phyloP scores from a whole-genome alignment of 106 monocot species.

The Agapanthus africanus region DNA sequence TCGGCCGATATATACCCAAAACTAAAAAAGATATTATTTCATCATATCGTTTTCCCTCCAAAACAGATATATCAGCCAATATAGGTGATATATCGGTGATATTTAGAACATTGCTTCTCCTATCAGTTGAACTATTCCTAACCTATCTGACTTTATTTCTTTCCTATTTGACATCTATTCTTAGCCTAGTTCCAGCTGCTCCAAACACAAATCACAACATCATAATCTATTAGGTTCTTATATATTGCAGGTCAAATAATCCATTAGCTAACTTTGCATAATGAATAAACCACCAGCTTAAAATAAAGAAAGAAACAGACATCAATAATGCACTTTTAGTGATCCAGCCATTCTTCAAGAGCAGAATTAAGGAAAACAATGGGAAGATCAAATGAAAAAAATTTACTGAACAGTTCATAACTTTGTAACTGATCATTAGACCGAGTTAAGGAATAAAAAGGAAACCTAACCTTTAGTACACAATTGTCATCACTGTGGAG shows the following conservation, averaged over 20 bases:
- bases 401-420: background rate
- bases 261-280: background rate
- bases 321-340: background rate
- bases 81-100: too few relatives aligned
- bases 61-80: too few relatives aligned
- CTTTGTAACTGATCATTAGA: background rate
- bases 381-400: background rate
- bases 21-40: too few relatives aligned
- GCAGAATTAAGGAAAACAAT: background rate
- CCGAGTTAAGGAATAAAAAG: background rate
- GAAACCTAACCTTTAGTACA: conserved; percentile 59
- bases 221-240: background rate
- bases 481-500: conserved; percentile 76
- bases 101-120: too few relatives aligned
- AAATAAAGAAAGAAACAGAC: background rate
- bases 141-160: background rate
- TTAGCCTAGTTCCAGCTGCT: background rate
- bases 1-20: too few relatives aligned
- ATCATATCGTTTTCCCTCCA: too few relatives aligned
- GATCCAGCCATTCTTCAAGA: background rate
- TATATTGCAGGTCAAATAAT: background rate
- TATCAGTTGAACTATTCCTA: background rate
- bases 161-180: background rate
- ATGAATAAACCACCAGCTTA: background rate
- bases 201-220: background rate